Conservation (phyloP, 2,329 filamentous ascomycete species). For the Chrysoporthe cubensis region DNA sequence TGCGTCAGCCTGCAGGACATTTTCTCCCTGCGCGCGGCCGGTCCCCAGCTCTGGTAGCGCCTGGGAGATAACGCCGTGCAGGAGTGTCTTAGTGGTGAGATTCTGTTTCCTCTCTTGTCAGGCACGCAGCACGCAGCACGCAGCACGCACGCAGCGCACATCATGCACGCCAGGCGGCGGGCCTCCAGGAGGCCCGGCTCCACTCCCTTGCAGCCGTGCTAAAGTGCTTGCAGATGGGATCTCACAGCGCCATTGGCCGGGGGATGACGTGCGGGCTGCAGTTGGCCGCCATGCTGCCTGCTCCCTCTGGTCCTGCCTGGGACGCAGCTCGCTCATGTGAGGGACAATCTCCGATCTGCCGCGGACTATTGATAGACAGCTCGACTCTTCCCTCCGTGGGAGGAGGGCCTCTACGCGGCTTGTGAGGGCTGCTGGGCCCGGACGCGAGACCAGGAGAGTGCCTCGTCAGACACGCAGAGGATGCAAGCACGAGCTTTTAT, state of each 20-base stretch:
- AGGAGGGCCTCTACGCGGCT: background rate
- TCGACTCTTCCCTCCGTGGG: background rate
- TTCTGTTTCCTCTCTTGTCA: background rate
- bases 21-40: slow-evolving; percentile 12
- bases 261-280: slow-evolving; percentile 27
- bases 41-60: slow-evolving; percentile 1
- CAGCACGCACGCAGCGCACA: background rate
- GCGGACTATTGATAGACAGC: background rate
- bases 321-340: background rate
- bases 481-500: background rate
- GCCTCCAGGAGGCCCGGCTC: background rate
- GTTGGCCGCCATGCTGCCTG: slow-evolving; percentile 15
- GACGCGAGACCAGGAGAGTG: background rate
- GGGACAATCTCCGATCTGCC: background rate
- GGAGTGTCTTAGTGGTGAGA: background rate
- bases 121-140: background rate
- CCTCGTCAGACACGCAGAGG: background rate
- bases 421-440: background rate
- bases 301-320: background rate
- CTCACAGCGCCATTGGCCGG: slow-evolving; percentile 17
- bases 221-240: slow-evolving; percentile 30
- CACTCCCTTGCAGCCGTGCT: slow-evolving; percentile 24
- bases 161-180: slow-evolving; percentile 8
- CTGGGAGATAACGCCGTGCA: background rate
- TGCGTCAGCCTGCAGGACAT: slow-evolving; percentile 21